These are phyloP conservation scores for Cylindricascospora bacillispora DNA, from an alignment of 1,139 yeast species.

Conservation along the genomic window DNA sequence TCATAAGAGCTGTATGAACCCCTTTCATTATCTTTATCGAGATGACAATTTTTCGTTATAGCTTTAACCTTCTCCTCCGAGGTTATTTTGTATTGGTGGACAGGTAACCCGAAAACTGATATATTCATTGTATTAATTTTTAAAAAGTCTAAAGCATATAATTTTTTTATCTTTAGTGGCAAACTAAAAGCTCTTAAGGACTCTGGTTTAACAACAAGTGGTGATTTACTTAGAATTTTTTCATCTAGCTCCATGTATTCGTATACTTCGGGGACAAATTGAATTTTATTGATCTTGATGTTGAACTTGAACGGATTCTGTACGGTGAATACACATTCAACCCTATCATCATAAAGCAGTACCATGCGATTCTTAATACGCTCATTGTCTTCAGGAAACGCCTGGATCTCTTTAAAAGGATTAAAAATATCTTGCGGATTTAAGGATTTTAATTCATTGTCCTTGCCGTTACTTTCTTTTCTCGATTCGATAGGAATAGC, in stretches of 20 bases:
- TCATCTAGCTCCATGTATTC: slow-evolving; percentile 21
- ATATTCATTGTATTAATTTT: slow-evolving; percentile 34
- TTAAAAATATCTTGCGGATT: slow-evolving; percentile 20
- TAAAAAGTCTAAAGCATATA: slow-evolving; percentile 27
- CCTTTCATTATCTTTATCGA: slow-evolving; percentile 1
- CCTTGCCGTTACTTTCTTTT: slow-evolving; percentile 1
- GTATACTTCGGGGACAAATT: slow-evolving; percentile 28
- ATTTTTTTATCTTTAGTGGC: slow-evolving; percentile 32
- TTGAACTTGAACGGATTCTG: slow-evolving; percentile 80
- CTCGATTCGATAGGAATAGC: slow-evolving; percentile 10
- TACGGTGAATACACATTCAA: slow-evolving; percentile 40
- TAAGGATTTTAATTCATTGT: slow-evolving; percentile 1
- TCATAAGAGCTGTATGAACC: slow-evolving; percentile 5
- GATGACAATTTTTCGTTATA: slow-evolving; percentile 3
- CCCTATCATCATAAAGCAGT: slow-evolving; percentile 42
- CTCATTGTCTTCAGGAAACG: slow-evolving; percentile 14
- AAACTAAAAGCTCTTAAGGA: slow-evolving; percentile 31
- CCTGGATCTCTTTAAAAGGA: slow-evolving; percentile 17
- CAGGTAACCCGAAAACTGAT: slow-evolving; percentile 36
- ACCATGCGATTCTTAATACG: slow-evolving; percentile 18
- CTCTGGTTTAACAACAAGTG: slow-evolving; percentile 30
- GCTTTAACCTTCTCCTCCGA: slow-evolving; percentile 1
- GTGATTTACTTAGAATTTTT: slow-evolving; percentile 13
- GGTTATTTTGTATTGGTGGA: slow-evolving; percentile 14
- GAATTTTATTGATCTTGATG: slow-evolving; percentile 45